Evolutionary conservation across 495 filamentous ascomycete species (phyloP).

Genomic region (Eremomyces bilateralis): DNA sequence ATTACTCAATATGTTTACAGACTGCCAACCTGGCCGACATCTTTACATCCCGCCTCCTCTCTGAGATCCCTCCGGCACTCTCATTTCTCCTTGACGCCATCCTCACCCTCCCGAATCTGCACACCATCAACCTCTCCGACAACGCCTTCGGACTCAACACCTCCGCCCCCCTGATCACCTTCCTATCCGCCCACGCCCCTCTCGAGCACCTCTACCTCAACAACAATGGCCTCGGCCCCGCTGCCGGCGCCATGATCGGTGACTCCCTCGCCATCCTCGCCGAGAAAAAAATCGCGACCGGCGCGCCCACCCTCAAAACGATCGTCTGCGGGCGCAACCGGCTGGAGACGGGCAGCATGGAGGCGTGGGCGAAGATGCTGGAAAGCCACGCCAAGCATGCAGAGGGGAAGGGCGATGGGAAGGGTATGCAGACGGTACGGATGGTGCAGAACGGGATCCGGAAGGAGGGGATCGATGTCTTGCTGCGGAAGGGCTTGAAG

Average conservation of each 20-base stretch:
- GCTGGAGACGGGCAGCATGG: conserved; percentile 88
- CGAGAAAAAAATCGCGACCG: conserved; percentile 39
- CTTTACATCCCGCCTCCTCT: conserved; percentile 83
- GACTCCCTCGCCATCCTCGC: conserved; percentile 56
- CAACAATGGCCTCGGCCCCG: conserved; percentile 93
- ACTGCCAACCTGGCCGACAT: conserved; percentile 85
- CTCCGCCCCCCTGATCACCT: conserved; percentile 31
- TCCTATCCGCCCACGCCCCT: conserved; percentile 65
- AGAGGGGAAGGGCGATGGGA: too few relatives aligned
- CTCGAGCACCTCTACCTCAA: conserved; percentile 84
- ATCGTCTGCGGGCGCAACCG: conserved; percentile 90
- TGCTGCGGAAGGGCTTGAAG: conserved; percentile 56
- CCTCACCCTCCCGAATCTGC: conserved; percentile 56
- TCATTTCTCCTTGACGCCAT: conserved; percentile 68
- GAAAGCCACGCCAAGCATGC: conserved; percentile 56
- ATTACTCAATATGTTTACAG: conserved; percentile 18
- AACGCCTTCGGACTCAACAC: conserved; percentile 96
- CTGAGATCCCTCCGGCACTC: conserved; percentile 81
- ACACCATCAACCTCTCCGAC: conserved; percentile 87
- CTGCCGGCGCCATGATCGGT: conserved; percentile 68
- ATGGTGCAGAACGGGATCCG: conserved; percentile 98
- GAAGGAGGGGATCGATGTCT: conserved; percentile 64
- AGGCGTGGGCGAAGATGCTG: conserved; percentile 74
- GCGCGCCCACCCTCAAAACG: conserved; percentile 64
- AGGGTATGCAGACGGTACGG: conserved; percentile 57